A percentile compares a stretch with the other conserved stretches of the same genome.
Evolutionary conservation across 2,329 filamentous ascomycete genomes (phyloP).

Genomic region (Lecanicillium sp.): DNA sequence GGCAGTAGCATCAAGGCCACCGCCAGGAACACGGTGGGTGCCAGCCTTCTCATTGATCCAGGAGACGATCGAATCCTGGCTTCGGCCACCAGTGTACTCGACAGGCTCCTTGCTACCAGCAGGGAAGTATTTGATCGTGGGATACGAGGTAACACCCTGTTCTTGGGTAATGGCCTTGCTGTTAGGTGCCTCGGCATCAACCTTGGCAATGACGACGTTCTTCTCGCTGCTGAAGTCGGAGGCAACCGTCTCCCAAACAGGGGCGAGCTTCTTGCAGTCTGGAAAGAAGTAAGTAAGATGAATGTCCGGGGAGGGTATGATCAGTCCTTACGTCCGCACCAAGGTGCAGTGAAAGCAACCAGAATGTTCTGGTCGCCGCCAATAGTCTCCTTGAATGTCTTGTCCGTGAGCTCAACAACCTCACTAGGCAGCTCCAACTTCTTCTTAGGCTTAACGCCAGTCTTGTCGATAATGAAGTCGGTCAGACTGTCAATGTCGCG

Average conservation of each 20-base stretch:
- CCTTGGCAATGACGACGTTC: constrained; percentile 82
- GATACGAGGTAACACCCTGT: constrained; percentile 78
- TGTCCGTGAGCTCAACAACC: constrained; percentile 74
- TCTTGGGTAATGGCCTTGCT: constrained; percentile 70
- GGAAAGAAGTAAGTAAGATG: constrained; percentile 10
- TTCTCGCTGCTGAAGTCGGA: constrained; percentile 71
- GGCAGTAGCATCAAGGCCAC: constrained; percentile 67
- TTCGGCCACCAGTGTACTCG: constrained; percentile 67
- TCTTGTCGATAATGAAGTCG: constrained; percentile 79
- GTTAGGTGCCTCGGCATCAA: constrained; percentile 85
- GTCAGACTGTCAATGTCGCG: constrained; percentile 81
- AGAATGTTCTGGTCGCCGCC: constrained; percentile 83
- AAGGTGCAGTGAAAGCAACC: constrained; percentile 95
- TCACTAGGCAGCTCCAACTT: constrained; percentile 65
- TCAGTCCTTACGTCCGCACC: constrained; percentile 83
- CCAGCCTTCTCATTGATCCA: constrained; percentile 88
- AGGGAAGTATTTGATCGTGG: constrained; percentile 97
- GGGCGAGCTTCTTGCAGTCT: constrained; percentile 97
- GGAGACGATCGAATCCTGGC: constrained; percentile 65
- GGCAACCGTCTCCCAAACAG: constrained; percentile 82
- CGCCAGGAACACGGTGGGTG: constrained; percentile 75
- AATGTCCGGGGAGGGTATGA: no score
- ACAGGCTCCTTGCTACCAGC: constrained; percentile 68
- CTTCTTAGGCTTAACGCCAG: constrained; percentile 71
- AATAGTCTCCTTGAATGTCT: constrained; percentile 67